phyloP scores from a whole-genome alignment of 2,329 filamentous ascomycete species.

The Phialophora tarda region DNA sequence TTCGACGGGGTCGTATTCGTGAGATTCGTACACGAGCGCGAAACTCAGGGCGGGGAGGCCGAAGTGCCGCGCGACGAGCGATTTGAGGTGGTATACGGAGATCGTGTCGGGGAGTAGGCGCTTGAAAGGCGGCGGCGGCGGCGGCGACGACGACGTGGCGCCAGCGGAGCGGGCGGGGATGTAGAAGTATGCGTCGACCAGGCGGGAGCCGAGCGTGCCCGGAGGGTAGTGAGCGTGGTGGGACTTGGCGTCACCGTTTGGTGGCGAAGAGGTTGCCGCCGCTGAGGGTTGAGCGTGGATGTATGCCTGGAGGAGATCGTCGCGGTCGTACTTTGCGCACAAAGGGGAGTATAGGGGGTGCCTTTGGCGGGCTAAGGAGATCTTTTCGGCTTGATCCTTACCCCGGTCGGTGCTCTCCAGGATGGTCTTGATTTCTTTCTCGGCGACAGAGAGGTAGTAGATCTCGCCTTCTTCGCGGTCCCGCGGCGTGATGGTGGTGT shows the following conservation, averaged over 20 bases:
- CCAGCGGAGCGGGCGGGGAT: slow-evolving; percentile 47
- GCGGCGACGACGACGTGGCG: slow-evolving; percentile 3
- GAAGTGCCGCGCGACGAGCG: slow-evolving; percentile 75
- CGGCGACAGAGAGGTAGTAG: slow-evolving; percentile 88
- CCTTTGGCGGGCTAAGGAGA: slow-evolving; percentile 12
- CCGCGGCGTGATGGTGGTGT: slow-evolving; percentile 66
- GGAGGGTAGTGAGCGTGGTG: slow-evolving; percentile 62
- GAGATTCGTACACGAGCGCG: slow-evolving; percentile 82
- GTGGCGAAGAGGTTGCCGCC: slow-evolving; percentile 46
- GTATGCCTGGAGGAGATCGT: slow-evolving; percentile 29
- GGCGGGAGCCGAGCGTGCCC: slow-evolving; percentile 78
- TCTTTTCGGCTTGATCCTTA: not conserved
- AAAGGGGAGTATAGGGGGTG: slow-evolving; percentile 77
- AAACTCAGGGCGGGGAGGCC: slow-evolving; percentile 66
- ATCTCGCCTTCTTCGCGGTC: slow-evolving; percentile 88
- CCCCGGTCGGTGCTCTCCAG: slow-evolving; percentile 50
- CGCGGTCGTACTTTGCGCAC: slow-evolving; percentile 74
- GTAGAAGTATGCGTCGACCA: slow-evolving; percentile 68
- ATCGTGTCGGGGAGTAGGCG: slow-evolving; percentile 71
- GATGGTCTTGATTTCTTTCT: slow-evolving; percentile 69
- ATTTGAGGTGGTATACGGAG: slow-evolving; percentile 81
- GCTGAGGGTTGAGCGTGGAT: slow-evolving; percentile 56
- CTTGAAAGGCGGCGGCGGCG: slow-evolving; percentile 14
- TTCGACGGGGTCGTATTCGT: slow-evolving; percentile 82
- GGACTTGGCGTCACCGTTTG: slow-evolving; percentile 22